phyloP scores from a whole-genome alignment of 2,329 filamentous ascomycete species.

The Phialophora tarda region DNA sequence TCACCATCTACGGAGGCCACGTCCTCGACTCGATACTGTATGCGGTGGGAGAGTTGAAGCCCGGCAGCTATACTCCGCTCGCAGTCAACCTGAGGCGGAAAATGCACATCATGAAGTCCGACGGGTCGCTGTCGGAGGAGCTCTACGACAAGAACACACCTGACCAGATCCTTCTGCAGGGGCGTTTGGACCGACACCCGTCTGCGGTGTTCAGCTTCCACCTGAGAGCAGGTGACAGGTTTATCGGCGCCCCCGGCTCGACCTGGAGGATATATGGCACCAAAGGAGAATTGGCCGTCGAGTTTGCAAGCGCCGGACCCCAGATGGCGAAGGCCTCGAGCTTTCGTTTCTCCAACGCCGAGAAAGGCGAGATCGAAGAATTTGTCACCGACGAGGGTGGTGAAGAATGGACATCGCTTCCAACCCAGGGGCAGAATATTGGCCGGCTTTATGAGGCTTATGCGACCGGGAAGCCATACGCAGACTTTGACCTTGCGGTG shows the following conservation, averaged over 20 bases:
- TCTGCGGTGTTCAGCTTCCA: slow-evolving; percentile 38
- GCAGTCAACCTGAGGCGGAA: slow-evolving; percentile 33
- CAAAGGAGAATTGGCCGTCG: slow-evolving; percentile 50
- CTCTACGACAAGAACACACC: slow-evolving; percentile 39
- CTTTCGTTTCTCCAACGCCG: slow-evolving; percentile 59
- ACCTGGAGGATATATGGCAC: slow-evolving; percentile 43
- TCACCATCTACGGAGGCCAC: slow-evolving; percentile 50
- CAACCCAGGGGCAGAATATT: slow-evolving; percentile 55
- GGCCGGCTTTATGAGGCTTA: slow-evolving; percentile 64
- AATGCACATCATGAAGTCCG: slow-evolving; percentile 35
- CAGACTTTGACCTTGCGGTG: slow-evolving; percentile 54
- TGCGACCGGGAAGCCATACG: slow-evolving; percentile 52
- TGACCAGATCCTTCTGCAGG: slow-evolving; percentile 41
- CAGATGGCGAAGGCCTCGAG: slow-evolving; percentile 51
- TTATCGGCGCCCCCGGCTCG: slow-evolving; percentile 37
- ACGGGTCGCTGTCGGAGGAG: slow-evolving; percentile 36
- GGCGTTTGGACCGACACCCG: slow-evolving; percentile 32
- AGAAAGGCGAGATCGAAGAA: slow-evolving; percentile 52
- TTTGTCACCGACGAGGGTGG: slow-evolving; percentile 50
- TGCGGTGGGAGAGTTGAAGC: slow-evolving; percentile 38
- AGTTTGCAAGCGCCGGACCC: slow-evolving; percentile 45
- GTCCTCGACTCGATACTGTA: slow-evolving; percentile 38
- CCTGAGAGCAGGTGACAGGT: slow-evolving; percentile 37
- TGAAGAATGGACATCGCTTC: slow-evolving; percentile 56
- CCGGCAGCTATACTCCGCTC: slow-evolving; percentile 34